Evolutionary conservation across 768 basidiomycete genomes (phyloP).

Genomic region (Lactifluus subvellereus): DNA sequence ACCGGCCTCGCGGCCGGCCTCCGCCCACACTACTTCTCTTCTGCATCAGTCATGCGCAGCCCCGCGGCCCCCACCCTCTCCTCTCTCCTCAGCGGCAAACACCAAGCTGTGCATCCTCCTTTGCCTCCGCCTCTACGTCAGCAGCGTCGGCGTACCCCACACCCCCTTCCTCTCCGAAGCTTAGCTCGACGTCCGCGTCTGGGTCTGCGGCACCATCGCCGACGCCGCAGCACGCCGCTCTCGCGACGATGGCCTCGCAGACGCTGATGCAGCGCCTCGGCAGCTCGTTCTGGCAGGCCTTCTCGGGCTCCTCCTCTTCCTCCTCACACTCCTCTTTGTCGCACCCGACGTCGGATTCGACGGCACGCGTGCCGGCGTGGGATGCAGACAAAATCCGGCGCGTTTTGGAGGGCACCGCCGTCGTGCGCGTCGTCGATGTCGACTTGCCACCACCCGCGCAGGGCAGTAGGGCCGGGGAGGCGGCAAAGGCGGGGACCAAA

Average conservation of each 20-base stretch:
- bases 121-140: conserved; percentile 20
- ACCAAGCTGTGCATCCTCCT: neutral
- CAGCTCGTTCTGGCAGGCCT: conserved; percentile 84
- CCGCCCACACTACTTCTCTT: conserved; percentile 39
- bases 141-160: conserved; percentile 34
- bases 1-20: conserved; percentile 30
- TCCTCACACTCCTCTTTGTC: conserved; percentile 22
- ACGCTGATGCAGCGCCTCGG: conserved; percentile 69
- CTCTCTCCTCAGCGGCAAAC: conserved; percentile 44
- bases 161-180: conserved; percentile 41
- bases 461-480: neutral
- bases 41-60: conserved; percentile 16
- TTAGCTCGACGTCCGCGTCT: conserved; percentile 28
- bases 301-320: conserved; percentile 45
- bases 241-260: conserved; percentile 73
- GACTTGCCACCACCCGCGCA: conserved; percentile 34
- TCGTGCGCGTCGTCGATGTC: conserved; percentile 72
- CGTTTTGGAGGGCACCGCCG: conserved; percentile 79
- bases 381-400: conserved; percentile 77
- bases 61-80: conserved; percentile 26
- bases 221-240: conserved; percentile 41
- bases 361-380: conserved; percentile 25
- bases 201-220: conserved; percentile 32
- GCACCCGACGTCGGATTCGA: neutral
- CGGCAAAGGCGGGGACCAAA: neutral